Base-by-base conservation (phyloP, 768 basidiomycete species). In the Tulasnella sp. region DNA sequence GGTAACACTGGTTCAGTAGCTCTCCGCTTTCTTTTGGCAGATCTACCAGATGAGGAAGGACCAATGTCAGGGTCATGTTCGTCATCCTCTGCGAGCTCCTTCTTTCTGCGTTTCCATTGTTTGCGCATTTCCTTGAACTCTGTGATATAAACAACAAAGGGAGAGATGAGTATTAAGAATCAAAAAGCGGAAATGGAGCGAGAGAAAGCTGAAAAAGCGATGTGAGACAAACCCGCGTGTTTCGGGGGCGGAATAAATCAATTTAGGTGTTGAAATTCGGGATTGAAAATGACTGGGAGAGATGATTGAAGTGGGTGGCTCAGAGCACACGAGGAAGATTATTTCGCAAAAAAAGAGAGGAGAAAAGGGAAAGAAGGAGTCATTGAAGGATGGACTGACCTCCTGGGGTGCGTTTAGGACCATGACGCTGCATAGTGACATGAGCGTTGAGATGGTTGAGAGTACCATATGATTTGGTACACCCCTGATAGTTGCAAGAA, bases 51-150 rank as follows among this genome's bases (percentile, higher is more conserved):
- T 31, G 40, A 32, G 37, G 49, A 51, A 40, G 49, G 49, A 12
- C 49, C 49, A 16, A 42, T 31, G 25, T 25, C 45, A 25, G 25
- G 19, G 45, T 25, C 29, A 47, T 31, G 45, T 31, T 25, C 40
- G n/a, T 15, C 45, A 15, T 47, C 31, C 32, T 47, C 29, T 35
- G 24, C 20, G 31, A 24, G 29, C 61, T 89, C 87, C 66, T 92
- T 90, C 71, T 92, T 95, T 58, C 79, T 76, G 69, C 88, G 88
- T 35, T 91, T 80, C 91, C 93, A 95, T 59, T 84, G 83, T 65
- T 92, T 96, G 51, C 93, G 81, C 60, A 96, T 78, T 62, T 98
- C 93, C 62, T 93, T 96, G 74, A 98, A 99, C 71, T 98, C 93
- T 96, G 67, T 40, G 57, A 52, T 41, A 25, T 28, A 39, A 55